Evolutionary conservation across 352 stramenopile genomes (phyloP).

Genomic region (Thalassiosira livingstoniorum): DNA sequence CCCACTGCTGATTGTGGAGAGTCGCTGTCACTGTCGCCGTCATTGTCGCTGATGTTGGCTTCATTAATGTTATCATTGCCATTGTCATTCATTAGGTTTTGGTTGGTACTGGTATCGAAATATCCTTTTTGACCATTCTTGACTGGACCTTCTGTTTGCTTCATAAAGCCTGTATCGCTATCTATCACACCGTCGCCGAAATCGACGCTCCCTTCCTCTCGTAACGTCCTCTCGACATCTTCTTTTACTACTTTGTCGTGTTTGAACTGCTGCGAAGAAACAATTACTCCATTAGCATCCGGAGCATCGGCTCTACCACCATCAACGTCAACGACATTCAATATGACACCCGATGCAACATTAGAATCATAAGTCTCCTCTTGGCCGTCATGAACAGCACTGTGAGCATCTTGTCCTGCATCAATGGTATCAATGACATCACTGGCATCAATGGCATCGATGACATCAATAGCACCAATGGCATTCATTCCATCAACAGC

Average conservation of each 20-base stretch:
- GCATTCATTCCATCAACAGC: background rate
- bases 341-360: background rate
- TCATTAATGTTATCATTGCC: background rate
- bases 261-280: no score
- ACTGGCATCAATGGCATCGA: background rate
- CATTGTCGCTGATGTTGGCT: constrained; percentile 12
- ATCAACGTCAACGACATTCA: background rate
- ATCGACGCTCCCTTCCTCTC: no score
- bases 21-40: constrained; percentile 7
- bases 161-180: no score
- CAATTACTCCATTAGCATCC: no score
- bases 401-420: background rate
- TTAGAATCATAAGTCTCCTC: background rate
- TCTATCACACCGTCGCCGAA: no score
- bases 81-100: background rate
- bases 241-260: no score
- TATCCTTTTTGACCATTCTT: background rate
- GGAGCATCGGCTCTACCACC: background rate
- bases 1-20: constrained; percentile 23
- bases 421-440: background rate
- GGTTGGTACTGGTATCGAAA: background rate
- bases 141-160: no score
- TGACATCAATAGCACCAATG: background rate
- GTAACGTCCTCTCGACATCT: no score
- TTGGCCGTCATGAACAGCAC: background rate